Base-by-base conservation (phyloP, 1,284 basidiomycete species). In the Prillingera fragicola region DNA sequence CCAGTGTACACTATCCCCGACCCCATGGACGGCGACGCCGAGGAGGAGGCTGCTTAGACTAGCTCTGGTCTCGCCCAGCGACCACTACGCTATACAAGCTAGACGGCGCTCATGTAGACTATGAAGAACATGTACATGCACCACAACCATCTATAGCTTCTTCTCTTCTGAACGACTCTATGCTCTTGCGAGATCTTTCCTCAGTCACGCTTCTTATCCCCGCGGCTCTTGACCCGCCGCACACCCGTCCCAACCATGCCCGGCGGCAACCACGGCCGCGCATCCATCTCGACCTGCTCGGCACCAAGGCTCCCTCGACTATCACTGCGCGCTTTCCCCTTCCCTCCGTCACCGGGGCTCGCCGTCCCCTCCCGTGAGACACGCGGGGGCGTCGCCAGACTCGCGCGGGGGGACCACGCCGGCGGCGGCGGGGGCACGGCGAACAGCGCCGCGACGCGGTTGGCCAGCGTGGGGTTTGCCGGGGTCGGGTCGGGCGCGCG, bases 1-100 rank as follows among this genome's bases (percentile, higher is more conserved):
- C 67, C 67, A 6, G 45, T 46, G 35, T 68, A 46, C 38, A 49
- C 46, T 3, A 23, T 52, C 7, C 53, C 53, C 6, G 34, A 48
- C 28, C 41, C 43, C 15, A 41, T 32, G n/a, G 53, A 55, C 33
- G 53, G 50, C 29, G 53, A 52, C 22, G 53, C 39, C 12, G 43
- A 51, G 12, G 41, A 40, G 22, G 42, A 40, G 36, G 23, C 2
- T 15, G 22, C 3, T 9, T 33, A 5, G 21, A 29, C 13, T 15
- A 18, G 9, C 10, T 26, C 14, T 10, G 17, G 24, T 38, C 42
- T 19, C 25, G 35, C 24, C 29, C 29, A 31, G n/a, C n/a, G n/a
- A n/a, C n/a, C 14, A n/a, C n/a, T 28, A 5, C n/a, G 8, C 28
- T 28, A 10, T 10, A 17, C 29, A 8, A n/a, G 29, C 5, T 17